Evolutionary conservation across 2,329 filamentous ascomycete species (phyloP), one percentile per base, ranked within the genome.

Genomic region (Coniosporium tulheliwenetii): DNA sequence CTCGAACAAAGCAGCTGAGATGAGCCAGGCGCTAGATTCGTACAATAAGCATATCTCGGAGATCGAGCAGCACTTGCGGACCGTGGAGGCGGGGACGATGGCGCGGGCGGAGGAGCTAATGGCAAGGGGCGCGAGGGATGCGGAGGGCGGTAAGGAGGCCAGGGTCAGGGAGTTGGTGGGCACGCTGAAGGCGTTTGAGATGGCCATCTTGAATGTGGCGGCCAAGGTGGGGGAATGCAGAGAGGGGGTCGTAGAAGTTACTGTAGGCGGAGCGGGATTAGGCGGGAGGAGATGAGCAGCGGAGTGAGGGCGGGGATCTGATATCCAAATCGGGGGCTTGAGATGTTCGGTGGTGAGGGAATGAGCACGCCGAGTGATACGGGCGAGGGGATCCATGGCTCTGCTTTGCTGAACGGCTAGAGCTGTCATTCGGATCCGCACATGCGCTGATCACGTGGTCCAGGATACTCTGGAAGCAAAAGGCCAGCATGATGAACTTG

Each of bases 1-100:
- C 51, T 47, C 52, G 16, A 55, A 57, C 29, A 55, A 65, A 41
- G 59, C 61, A 4, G 52, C 57, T 29, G 59, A 59, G 13, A 52
- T 67, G 36, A 55, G 58, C 29, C 47, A 49, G 29, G 59, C 56
- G 9, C 55, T 68, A 19, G 52, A 60, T 33, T 46, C 53, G 2
- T 67, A 69, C 47, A 53, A 59, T 16, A 49, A 51, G 38, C 64
- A 65, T 41, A 57, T 70, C 13, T 51, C 55, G 34, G 66, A 69
- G 47, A 67, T 70, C 32, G 66, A 69, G 44, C 53, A 53, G 14
- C 67, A 70, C 48, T 54, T 70, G 38, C 51, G 62, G n/a, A 65
- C 64, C 8, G 63, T 70, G 48, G 66, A 70, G 48, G 53, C 53
- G 12, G 60, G 59, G 13, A 63, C 65, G 3, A 39, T 63, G 10